Conservation (phyloP, 768 basidiomycete species). For the Macrocybe gigantea region DNA sequence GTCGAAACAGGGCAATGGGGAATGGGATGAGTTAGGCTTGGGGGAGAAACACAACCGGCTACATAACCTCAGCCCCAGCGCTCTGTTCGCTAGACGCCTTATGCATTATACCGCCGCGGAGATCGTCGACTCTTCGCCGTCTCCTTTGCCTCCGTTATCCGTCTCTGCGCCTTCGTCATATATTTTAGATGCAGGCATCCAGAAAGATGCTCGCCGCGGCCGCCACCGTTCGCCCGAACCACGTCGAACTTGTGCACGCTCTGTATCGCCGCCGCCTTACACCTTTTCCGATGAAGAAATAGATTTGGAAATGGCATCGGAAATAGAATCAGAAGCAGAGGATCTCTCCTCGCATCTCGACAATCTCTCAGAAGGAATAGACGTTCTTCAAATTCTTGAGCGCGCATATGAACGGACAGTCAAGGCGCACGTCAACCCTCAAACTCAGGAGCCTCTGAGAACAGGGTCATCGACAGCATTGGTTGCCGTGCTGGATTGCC, state of each 20-base stretch:
- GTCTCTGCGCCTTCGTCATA: background rate
- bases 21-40: conserved; percentile 16
- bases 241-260: no score
- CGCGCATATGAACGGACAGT: conserved; percentile 64
- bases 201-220: no score
- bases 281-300: conserved; percentile 1
- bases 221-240: no score
- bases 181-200: no score
- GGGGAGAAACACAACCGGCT: no score
- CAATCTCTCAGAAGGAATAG: conserved; percentile 64
- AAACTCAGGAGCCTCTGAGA: conserved; percentile 33
- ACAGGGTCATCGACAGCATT: conserved; percentile 67
- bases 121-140: conserved; percentile 21
- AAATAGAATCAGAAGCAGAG: conserved; percentile 12
- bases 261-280: conserved; percentile 1
- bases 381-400: conserved; percentile 64
- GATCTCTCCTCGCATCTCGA: conserved; percentile 38
- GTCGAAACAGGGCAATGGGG: conserved; percentile 4
- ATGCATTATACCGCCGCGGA: conserved; percentile 84
- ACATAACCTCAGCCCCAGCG: conserved; percentile 22
- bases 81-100: conserved; percentile 68
- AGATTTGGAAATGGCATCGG: background rate
- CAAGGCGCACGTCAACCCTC: conserved; percentile 45
- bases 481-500: conserved; percentile 54
- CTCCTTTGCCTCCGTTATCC: conserved; percentile 8